Base-by-base conservation (phyloP, 106 monocot species). In the Acorus gramineus region DNA sequence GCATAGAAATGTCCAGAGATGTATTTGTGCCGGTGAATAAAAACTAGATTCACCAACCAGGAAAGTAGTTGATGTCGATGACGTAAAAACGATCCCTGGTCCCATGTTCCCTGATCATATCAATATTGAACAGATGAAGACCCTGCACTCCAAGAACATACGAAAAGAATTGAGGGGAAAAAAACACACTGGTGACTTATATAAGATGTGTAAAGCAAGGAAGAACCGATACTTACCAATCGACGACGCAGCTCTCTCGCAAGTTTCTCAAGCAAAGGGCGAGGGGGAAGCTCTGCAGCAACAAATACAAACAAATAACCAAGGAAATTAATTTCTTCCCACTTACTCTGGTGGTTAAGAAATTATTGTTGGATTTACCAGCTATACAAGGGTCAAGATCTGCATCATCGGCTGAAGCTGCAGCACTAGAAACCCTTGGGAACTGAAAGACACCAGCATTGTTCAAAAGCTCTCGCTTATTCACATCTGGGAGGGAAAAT, bases 41-140 rank as follows among this genome's bases (percentile, higher is more conserved):
- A 28, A 28, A 28, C 1, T 28, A 28, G 28, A 4, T 61, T 55
- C 45, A 74, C 76, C 61, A 70, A 50, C 93, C 93, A 9, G 93
- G 93, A 71, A 93, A 93, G 70, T 93, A 93, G 71, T 93, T 93
- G 71, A 93, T 93, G 58, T 93, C 93, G 52, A 93, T 89, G 52
- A 93, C 89, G 71, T 93, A 89, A 63, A 78, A 93, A 52, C 69
- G 73, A 55, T 93, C 85, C 59, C 65, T 78, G 46, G 80, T 83
- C 6, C 89, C 89, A 73, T 77, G 88, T 72, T 93, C 82, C 68
- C 93, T 82, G 60, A 93, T 93, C 46, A 93, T 85, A 74, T 93
- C 93, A 54, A 93, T 83, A 71, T 93, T 93, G 76, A 93, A 93
- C 64, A 93, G 65, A 50, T 81, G 74, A 47, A 93, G 80, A 54